Percentiles rank a stretch among this genome's conserved stretches.
These are phyloP conservation scores for Jasminum sambac DNA, from an alignment of 257 asterid genomes.

Conservation along the genomic window DNA sequence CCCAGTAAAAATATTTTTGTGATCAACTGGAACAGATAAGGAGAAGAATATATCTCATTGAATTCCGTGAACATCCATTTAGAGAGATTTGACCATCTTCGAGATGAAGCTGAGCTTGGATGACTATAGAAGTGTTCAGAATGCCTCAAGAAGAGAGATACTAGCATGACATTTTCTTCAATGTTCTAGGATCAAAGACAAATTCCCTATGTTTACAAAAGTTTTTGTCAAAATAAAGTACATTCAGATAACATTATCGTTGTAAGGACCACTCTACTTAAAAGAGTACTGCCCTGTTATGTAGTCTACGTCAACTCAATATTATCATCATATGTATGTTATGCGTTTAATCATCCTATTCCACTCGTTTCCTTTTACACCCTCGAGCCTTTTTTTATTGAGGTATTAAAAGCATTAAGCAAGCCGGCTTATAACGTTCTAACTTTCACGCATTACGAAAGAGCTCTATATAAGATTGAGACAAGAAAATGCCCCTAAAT, in stretches of 20 bases:
- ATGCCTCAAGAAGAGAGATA: slow-evolving; percentile 91
- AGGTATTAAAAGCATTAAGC: no score
- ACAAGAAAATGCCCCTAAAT: no score
- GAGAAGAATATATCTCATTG: slow-evolving; percentile 69
- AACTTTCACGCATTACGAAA: no score
- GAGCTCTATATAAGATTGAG: no score
- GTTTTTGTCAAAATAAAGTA: slow-evolving; percentile 60
- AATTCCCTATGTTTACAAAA: slow-evolving; percentile 77
- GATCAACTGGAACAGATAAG: slow-evolving; percentile 2
- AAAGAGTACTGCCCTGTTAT: no score
- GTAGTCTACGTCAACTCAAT: no score
- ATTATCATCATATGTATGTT: no score
- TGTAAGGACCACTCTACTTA: background rate
- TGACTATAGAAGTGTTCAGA: slow-evolving; percentile 96
- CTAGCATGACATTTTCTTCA: slow-evolving; percentile 93
- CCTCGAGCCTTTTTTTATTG: no score
- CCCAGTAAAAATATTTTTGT: no score
- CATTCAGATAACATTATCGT: background rate
- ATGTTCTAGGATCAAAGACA: slow-evolving; percentile 71
- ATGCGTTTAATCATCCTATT: no score
- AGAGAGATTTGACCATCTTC: slow-evolving; percentile 97
- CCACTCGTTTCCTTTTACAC: no score
- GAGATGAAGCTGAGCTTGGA: slow-evolving; percentile 92
- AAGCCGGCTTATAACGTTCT: no score
- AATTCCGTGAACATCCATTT: slow-evolving; percentile 95